Conservation (phyloP, 1,284 basidiomycete genomes). For the Neolentinus lepideus region DNA sequence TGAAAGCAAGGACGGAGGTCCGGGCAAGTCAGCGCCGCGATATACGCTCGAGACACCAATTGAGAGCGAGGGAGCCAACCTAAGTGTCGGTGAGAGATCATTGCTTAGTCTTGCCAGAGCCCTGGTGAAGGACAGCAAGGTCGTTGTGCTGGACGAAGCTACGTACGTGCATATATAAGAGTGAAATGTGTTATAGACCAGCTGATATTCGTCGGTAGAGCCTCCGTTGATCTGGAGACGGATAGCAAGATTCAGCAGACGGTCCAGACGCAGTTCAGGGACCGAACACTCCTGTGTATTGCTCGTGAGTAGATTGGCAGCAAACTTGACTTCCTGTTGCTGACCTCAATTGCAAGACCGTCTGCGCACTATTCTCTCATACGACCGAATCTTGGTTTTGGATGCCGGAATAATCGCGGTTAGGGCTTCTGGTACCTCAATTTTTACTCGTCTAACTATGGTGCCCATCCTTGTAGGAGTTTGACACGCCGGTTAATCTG, state of each 20-base stretch:
- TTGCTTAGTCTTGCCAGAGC: conserved; percentile 71
- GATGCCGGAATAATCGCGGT: conserved; percentile 65
- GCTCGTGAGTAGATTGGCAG: conserved; percentile 16
- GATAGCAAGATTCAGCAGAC: conserved; percentile 57
- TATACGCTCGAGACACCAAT: conserved; percentile 23
- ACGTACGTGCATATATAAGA: conserved; percentile 9
- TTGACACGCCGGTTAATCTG: conserved; percentile 59
- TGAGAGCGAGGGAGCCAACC: conserved; percentile 48
- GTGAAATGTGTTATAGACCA: too few relatives aligned
- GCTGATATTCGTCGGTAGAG: conserved; percentile 16
- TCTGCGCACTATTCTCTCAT: conserved; percentile 73
- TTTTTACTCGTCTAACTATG: background rate
- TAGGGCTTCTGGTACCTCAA: conserved; percentile 13
- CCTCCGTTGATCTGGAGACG: conserved; percentile 49
- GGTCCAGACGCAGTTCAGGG: conserved; percentile 38
- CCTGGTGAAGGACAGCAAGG: conserved; percentile 60
- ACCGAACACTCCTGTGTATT: conserved; percentile 23
- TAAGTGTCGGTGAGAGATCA: conserved; percentile 74
- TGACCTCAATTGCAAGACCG: conserved; percentile 37
- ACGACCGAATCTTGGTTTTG: conserved; percentile 71
- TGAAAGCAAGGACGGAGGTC: background rate
- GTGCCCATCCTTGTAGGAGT: conserved; percentile 39
- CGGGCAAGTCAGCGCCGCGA: conserved; percentile 9
- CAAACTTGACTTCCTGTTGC: background rate
- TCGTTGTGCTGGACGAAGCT: conserved; percentile 56